Base-by-base conservation (phyloP, 768 basidiomycete genomes). In the Boletus vinaceobasis region DNA sequence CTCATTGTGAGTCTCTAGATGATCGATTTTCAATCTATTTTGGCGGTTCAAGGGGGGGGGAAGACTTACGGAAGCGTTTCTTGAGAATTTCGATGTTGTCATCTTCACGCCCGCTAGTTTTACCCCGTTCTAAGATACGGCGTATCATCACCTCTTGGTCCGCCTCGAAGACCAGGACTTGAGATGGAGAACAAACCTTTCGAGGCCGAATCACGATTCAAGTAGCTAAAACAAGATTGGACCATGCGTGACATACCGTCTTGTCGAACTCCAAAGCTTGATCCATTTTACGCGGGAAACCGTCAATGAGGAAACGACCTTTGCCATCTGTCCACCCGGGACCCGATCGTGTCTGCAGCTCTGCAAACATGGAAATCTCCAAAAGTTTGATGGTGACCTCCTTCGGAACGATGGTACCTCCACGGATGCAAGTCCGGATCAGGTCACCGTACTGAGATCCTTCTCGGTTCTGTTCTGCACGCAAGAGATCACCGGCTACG, bases 211-310 rank as follows among this genome's bases (percentile, higher is more conserved):
- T 53, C 26, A 57, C 35, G 19, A 50, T 14, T 29, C 46, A 47
- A 45, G 40, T 32, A 26, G 17, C 17, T 23, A 17, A 35, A 8
- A 40, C 2, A 23, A 11, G 17, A 29, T 17, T 23, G 8, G 26
- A 6, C 26, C n/a, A 48, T 21, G n/a, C 21, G 1, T 9, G 4
- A 71, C 81, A 51, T 60, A 93, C 96, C 44, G 85, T 79, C 61
- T 89, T 77, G 65, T 98, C 96, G 66, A 98, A 99, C 69, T 86
- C 85, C 65, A 87, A 56, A 0, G 95, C 96, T 73, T 99, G 97
- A 69, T 99, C 97, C 93, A 98, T 94, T 78, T 98, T 94, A 57
- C 96, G 83, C 51, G 96, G 97, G 74, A 98, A 98, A 1, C 96
- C 97, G 59, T 99, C 96, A 58, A 99, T 86, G 63, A 98, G 79